Evolutionary conservation across 1,139 yeast species (phyloP).

Genomic region (Geotrichum siamense): DNA sequence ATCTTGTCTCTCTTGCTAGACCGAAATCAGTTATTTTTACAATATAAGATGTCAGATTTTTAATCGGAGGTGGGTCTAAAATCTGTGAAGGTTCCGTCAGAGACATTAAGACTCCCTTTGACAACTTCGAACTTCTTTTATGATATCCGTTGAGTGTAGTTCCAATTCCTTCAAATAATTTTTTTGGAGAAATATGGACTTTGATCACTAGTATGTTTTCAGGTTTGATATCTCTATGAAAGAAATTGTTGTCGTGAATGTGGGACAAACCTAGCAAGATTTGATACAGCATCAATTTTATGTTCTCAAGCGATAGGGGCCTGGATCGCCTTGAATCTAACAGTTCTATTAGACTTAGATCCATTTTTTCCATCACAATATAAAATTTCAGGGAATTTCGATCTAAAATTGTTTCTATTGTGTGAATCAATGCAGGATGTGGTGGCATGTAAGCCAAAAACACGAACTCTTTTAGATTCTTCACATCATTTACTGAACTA

Average conservation of each 20-base stretch:
- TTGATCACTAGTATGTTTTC: constrained; percentile 69
- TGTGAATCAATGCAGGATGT: constrained; percentile 63
- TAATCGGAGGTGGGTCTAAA: constrained; percentile 30
- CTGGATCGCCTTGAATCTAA: constrained; percentile 39
- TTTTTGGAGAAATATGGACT: constrained; percentile 11
- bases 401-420: constrained; percentile 75
- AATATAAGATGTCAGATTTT: constrained; percentile 40
- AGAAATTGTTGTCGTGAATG: constrained; percentile 66
- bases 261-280: constrained; percentile 70
- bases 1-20: constrained; percentile 59
- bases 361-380: constrained; percentile 86
- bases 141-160: not conserved
- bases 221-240: constrained; percentile 91
- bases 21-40: constrained; percentile 92
- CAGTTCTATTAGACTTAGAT: constrained; percentile 64
- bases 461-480: constrained; percentile 62
- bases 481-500: constrained; percentile 48
- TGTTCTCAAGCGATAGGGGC: constrained; percentile 50
- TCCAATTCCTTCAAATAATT: constrained; percentile 3
- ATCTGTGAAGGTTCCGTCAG: not conserved
- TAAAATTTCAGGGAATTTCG: constrained; percentile 50
- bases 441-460: constrained; percentile 66
- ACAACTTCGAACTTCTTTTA: not conserved
- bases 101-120: not conserved
- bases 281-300: constrained; percentile 60